phyloP scores from a whole-genome alignment of 768 basidiomycete species.

The Phylloporus scabripes region DNA sequence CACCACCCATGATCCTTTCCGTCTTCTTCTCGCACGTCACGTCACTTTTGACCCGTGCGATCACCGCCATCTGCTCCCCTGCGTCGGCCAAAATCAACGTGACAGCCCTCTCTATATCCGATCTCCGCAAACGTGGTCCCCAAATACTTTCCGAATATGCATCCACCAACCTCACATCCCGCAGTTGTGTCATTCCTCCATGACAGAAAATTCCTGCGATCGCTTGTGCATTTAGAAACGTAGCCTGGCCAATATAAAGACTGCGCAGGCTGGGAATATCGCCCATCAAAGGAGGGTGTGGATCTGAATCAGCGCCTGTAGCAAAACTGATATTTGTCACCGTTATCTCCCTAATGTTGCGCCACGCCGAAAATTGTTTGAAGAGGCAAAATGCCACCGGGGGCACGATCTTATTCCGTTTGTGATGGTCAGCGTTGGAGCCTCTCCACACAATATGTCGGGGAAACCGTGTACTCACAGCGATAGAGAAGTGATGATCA shows the following conservation, averaged over 20 bases:
- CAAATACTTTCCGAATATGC: slow-evolving; percentile 53
- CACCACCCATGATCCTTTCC: slow-evolving; percentile 50
- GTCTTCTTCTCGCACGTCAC: slow-evolving; percentile 48
- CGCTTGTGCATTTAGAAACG: slow-evolving; percentile 37
- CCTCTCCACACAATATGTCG: neutral
- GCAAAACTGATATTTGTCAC: slow-evolving; percentile 46
- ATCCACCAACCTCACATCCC: slow-evolving; percentile 43
- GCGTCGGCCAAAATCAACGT: slow-evolving; percentile 1
- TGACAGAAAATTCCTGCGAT: slow-evolving; percentile 36
- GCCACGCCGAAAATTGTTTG: slow-evolving; percentile 32
- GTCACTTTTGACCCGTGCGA: slow-evolving; percentile 35
- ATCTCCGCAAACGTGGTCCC: slow-evolving; percentile 47
- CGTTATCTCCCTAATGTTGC: slow-evolving; percentile 40
- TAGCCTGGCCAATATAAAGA: slow-evolving; percentile 48
- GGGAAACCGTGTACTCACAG: slow-evolving; percentile 35
- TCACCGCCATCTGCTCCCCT: slow-evolving; percentile 11
- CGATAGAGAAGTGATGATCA: slow-evolving; percentile 56
- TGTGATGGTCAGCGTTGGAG: neutral
- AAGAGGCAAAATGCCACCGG: slow-evolving; percentile 22
- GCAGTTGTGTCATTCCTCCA: slow-evolving; percentile 22
- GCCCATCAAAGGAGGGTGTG: slow-evolving; percentile 29
- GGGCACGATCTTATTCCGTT: slow-evolving; percentile 20
- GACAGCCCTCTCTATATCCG: slow-evolving; percentile 40
- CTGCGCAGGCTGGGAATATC: slow-evolving; percentile 35
- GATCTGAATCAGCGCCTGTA: slow-evolving; percentile 12